Base-by-base conservation (phyloP, 78 protist genomes). In the Dictyostelium firmibasis region DNA sequence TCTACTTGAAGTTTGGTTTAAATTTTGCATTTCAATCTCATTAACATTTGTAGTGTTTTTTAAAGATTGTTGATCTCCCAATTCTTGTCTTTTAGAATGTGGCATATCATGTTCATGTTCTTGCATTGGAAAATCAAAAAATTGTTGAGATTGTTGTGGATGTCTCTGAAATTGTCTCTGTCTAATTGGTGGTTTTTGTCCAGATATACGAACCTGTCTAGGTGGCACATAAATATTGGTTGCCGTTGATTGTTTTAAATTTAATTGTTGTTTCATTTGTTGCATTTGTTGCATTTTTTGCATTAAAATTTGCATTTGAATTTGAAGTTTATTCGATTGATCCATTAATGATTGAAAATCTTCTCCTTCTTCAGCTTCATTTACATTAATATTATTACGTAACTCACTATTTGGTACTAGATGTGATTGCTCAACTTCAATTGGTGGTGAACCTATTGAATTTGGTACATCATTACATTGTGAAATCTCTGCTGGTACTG, bases 281-380 rank as follows among this genome's bases (percentile, higher is more conserved):
- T 43, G 83, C 27, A 77, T 20, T 4, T 10, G 16, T 41, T 27
- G n/a, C 43, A 72, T 33, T 18, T 72, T 72, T 31, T 72, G 36
- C 38, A 72, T 72, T 18, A 72, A 72, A 13, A 16, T 31, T 16
- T 72, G 43, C 79, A 41, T 41, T 35, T 72, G 79, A 33, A 72
- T 27, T 72, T 72, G 79, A 13, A 72, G 23, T 33, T 72, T 27
- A 31, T 27, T 31, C 4, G 79, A 72, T 72, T 72, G 79, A 29
- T 72, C 79, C 23, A 72, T 72, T 72, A 72, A 72, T 72, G 79
- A 67, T 67, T 67, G 75, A 67, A 67, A 23, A 67, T 57, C 67
- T 57, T 50, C 62, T 50, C 20, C 67, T 13, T 23, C 35, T 23
- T 27, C 25, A 10, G n/a, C 1, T 2, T 67, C 10, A 67, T 67